Conservation (phyloP, 768 basidiomycete species). For the Hirschioporus abietinus region DNA sequence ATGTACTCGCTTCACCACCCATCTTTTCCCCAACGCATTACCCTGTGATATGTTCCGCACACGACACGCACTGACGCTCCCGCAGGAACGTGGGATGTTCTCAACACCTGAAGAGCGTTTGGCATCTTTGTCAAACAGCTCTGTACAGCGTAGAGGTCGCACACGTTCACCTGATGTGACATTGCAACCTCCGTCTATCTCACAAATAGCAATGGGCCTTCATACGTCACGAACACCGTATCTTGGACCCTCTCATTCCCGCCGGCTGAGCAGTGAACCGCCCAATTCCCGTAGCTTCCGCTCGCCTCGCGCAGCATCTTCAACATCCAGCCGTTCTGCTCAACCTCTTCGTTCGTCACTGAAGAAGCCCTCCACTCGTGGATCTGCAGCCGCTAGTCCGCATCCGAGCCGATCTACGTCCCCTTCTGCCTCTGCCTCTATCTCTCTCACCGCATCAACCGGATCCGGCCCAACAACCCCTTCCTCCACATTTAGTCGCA, state of each 20-base stretch:
- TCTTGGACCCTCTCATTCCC: conserved; percentile 31
- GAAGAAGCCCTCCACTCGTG: conserved; percentile 38
- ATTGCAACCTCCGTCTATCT: conserved; percentile 52
- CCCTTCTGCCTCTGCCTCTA: neutral
- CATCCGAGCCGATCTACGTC: neutral
- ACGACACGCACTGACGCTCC: neutral
- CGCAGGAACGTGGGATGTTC: conserved; percentile 27
- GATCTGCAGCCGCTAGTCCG: neutral
- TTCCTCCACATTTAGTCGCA: neutral
- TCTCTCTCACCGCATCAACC: neutral
- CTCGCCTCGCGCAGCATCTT: conserved; percentile 18
- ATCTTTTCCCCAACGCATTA: neutral
- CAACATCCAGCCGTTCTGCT: conserved; percentile 39
- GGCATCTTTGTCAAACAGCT: conserved; percentile 20
- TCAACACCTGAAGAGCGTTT: conserved; percentile 38
- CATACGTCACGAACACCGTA: conserved; percentile 76
- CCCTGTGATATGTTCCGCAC: neutral
- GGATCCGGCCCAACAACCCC: neutral
- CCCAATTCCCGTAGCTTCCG: conserved; percentile 10
- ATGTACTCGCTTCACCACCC: neutral
- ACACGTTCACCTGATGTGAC: conserved; percentile 35
- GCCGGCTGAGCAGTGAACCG: conserved; percentile 12
- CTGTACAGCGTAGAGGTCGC: conserved; percentile 13
- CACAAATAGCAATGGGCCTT: conserved; percentile 78
- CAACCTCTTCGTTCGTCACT: conserved; percentile 57